phyloP scores from a whole-genome alignment of 2,329 filamentous ascomycete genomes.

The Beauveria sp. region DNA sequence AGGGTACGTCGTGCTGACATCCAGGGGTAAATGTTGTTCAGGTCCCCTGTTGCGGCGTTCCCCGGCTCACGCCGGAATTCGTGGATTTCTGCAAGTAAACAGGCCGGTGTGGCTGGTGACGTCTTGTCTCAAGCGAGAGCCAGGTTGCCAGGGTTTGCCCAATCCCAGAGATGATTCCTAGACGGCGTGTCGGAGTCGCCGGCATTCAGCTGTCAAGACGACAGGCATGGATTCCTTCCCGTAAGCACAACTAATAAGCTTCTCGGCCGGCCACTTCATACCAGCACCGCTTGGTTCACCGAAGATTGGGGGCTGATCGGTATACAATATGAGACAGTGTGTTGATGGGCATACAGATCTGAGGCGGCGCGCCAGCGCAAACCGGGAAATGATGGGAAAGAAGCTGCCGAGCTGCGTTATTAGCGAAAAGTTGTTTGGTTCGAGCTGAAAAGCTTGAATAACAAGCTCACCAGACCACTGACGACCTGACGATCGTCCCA shows the following conservation, averaged over 20 bases:
- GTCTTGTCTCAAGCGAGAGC: neutral
- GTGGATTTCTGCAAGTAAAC: neutral
- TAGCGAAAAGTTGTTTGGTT: neutral
- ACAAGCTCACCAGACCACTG: neutral
- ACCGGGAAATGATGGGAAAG: neutral
- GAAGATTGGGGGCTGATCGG: neutral
- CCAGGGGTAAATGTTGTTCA: neutral
- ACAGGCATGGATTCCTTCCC: neutral
- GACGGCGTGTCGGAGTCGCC: neutral
- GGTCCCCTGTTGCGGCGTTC: neutral
- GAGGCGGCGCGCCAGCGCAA: neutral
- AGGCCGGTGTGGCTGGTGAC: neutral
- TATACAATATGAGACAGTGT: neutral
- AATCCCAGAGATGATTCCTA: neutral
- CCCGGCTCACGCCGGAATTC: neutral
- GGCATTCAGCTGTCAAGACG: neutral
- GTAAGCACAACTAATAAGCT: neutral
- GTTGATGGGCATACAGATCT: neutral
- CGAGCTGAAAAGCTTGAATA: neutral
- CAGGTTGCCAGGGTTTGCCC: neutral
- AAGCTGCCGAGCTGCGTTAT: neutral
- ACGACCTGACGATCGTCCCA: conserved; percentile 6
- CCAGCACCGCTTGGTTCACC: neutral
- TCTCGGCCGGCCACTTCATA: neutral
- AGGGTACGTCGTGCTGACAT: neutral